Evolutionary conservation across 2,329 filamentous ascomycete genomes (phyloP).

Genomic region (Pseudogymnoascus sp.): DNA sequence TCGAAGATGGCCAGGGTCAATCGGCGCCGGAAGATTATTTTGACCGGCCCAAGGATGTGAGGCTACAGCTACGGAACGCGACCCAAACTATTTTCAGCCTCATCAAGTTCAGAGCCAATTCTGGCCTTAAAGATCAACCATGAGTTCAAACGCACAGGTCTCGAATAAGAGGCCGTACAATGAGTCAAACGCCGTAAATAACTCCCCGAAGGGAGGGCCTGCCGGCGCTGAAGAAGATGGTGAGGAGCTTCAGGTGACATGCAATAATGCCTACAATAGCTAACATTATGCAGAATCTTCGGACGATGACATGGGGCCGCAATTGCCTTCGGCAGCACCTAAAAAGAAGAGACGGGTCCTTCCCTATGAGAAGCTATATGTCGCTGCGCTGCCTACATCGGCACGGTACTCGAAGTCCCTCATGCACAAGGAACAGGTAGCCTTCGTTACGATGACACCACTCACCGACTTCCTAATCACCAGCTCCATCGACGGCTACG

Average conservation of each 20-base stretch:
- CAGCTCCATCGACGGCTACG: constrained; percentile 85
- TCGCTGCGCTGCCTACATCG: constrained; percentile 78
- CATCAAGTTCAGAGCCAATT: background rate
- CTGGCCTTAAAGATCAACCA: background rate
- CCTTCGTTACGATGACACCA: constrained; percentile 81
- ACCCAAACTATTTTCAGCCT: constrained; percentile 9
- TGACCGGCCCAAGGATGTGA: background rate
- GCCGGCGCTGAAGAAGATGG: background rate
- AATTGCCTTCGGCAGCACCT: constrained; percentile 71
- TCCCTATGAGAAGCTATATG: constrained; percentile 89
- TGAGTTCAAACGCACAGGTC: background rate
- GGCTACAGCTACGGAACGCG: background rate
- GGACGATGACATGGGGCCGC: constrained; percentile 88
- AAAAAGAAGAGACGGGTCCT: constrained; percentile 90
- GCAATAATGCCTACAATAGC: background rate
- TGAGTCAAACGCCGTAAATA: constrained; percentile 4
- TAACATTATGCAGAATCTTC: constrained; percentile 45
- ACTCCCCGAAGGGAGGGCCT: constrained; percentile 2
- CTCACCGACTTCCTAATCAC: constrained; percentile 93
- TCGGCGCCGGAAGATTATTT: background rate
- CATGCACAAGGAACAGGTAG: constrained; percentile 95
- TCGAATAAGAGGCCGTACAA: constrained; percentile 5
- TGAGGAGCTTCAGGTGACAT: background rate
- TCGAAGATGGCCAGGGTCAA: background rate
- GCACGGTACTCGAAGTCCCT: constrained; percentile 85